These are phyloP conservation scores for Rosellinia necatrix DNA, from an alignment of 2,329 filamentous ascomycete species.

Conservation along the genomic window DNA sequence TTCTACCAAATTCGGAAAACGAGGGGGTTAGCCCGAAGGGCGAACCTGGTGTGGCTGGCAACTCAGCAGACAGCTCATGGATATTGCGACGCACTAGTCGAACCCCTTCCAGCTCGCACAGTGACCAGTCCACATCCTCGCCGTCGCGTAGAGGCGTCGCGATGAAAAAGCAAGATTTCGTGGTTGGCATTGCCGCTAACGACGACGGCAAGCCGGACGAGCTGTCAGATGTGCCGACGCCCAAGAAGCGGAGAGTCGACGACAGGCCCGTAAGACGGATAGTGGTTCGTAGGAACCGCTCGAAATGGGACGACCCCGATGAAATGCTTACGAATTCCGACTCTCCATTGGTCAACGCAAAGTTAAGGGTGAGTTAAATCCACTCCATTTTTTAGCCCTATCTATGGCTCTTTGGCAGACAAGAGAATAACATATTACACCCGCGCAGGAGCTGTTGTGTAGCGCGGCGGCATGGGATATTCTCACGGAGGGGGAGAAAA, in stretches of 20 bases:
- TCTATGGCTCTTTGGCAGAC: not conserved
- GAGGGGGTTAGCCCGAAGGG: not conserved
- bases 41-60: not conserved
- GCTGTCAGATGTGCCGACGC: constrained; percentile 20
- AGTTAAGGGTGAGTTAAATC: constrained; percentile 42
- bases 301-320: constrained; percentile 38
- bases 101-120: constrained; percentile 23
- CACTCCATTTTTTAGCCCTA: not conserved
- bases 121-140: not conserved
- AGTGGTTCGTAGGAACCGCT: constrained; percentile 34
- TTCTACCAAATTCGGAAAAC: not conserved
- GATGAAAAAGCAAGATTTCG: constrained; percentile 24
- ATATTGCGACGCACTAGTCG: not conserved
- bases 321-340: constrained; percentile 44
- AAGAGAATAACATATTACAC: not conserved
- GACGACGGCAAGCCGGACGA: constrained; percentile 25
- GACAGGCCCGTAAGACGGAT: constrained; percentile 35
- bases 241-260: constrained; percentile 35
- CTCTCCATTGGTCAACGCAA: constrained; percentile 43
- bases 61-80: not conserved
- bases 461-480: constrained; percentile 46
- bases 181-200: constrained; percentile 8
- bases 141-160: constrained; percentile 12
- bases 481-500: constrained; percentile 41
- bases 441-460: constrained; percentile 42